These are phyloP conservation scores for Vaccinium vitisidaea DNA, from an alignment of 148 eudicot genomes.

Conservation along the genomic window DNA sequence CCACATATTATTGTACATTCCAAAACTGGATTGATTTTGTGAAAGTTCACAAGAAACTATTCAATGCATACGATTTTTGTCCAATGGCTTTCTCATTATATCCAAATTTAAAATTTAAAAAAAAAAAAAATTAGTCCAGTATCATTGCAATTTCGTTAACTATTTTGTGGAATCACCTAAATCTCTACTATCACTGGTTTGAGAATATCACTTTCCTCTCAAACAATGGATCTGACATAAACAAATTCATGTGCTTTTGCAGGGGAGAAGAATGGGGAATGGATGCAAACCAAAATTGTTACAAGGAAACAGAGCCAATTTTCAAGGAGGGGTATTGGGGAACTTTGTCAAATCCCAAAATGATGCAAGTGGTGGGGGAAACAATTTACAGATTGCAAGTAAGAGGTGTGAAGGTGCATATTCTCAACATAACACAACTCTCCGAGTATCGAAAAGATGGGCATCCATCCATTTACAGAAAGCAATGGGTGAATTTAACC, in stretches of 20 bases:
- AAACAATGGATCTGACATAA: neutral
- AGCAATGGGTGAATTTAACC: slow-evolving; percentile 27
- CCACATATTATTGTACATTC: no score
- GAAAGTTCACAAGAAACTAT: no score
- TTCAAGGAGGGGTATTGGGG: slow-evolving; percentile 19
- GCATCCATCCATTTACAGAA: slow-evolving; percentile 40
- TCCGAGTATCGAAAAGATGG: slow-evolving; percentile 40
- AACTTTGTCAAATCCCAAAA: slow-evolving; percentile 16
- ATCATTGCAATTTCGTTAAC: no score
- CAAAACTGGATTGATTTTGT: no score
- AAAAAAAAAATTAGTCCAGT: no score
- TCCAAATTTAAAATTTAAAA: no score
- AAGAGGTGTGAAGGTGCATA: slow-evolving; percentile 24
- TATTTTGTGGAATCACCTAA: neutral
- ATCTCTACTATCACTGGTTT: neutral
- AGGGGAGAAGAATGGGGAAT: slow-evolving; percentile 43
- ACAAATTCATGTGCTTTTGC: neutral
- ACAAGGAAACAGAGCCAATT: slow-evolving; percentile 35
- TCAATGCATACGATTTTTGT: no score
- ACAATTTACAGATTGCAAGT: slow-evolving; percentile 22
- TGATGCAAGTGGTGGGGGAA: slow-evolving; percentile 34
- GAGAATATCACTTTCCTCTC: neutral
- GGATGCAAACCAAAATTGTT: slow-evolving; percentile 19
- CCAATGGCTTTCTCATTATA: no score
- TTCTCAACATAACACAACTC: slow-evolving; percentile 34